Conservation (phyloP, 495 filamentous ascomycete species). For the Schizothecium vesticola region DNA sequence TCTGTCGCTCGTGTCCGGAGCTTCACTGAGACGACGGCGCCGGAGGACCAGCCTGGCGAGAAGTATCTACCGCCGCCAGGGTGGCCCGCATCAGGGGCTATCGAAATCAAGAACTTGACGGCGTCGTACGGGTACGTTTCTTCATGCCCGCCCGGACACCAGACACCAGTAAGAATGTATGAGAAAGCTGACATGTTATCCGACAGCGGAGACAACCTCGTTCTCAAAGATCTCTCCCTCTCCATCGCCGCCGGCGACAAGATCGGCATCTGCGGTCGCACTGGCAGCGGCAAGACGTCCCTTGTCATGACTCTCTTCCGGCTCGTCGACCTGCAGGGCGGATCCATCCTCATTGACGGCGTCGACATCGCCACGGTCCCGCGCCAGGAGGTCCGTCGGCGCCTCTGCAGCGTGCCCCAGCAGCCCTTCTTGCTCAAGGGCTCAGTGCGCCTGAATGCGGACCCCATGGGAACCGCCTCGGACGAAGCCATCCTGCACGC, state of each 20-base stretch:
- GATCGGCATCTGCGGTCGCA: slow-evolving; percentile 30
- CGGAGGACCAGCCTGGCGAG: slow-evolving; percentile 28
- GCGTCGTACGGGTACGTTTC: slow-evolving; percentile 25
- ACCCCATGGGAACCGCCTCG: slow-evolving; percentile 31
- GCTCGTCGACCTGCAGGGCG: slow-evolving; percentile 27
- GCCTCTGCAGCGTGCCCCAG: slow-evolving; percentile 42
- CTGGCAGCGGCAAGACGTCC: slow-evolving; percentile 39
- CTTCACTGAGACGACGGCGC: slow-evolving; percentile 36
- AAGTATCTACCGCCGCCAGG: slow-evolving; percentile 19
- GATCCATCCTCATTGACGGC: slow-evolving; percentile 33
- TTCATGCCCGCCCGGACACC: too few relatives aligned
- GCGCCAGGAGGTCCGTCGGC: slow-evolving; percentile 27
- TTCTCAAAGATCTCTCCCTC: slow-evolving; percentile 31
- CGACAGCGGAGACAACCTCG: slow-evolving; percentile 15
- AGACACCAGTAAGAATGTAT: too few relatives aligned
- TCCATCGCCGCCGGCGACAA: slow-evolving; percentile 36
- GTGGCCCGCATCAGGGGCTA: slow-evolving; percentile 33
- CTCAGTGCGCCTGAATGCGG: slow-evolving; percentile 42
- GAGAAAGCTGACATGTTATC: too few relatives aligned
- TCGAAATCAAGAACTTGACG: slow-evolving; percentile 35
- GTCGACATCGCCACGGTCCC: slow-evolving; percentile 32
- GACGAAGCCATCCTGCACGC: slow-evolving; percentile 35
- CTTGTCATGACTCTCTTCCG: slow-evolving; percentile 34
- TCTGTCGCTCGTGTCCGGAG: slow-evolving; percentile 43
- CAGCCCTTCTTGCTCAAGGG: slow-evolving; percentile 42